phyloP scores from a whole-genome alignment of 768 basidiomycete species.

The Termitomyces sp. region DNA sequence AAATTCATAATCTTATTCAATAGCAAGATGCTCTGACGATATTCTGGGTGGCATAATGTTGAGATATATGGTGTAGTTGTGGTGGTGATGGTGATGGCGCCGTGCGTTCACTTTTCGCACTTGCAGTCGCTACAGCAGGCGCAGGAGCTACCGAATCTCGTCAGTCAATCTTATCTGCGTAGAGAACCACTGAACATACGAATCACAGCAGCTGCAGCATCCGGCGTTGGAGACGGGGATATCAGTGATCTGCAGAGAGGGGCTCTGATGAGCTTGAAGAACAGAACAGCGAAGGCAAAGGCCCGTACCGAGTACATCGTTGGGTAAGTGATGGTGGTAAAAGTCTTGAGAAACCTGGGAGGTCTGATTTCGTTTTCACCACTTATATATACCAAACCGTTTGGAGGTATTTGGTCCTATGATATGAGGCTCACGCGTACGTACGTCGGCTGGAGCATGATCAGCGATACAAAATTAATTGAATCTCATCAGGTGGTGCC shows the following conservation, averaged over 20 bases:
- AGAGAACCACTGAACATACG: not conserved
- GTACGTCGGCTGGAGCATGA: not conserved
- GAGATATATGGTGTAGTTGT: not conserved
- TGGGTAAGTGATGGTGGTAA: not conserved
- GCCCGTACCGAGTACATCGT: constrained; percentile 12
- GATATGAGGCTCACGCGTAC: not conserved
- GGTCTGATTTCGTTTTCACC: not conserved
- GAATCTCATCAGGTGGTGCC: not conserved
- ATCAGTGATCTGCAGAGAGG: constrained; percentile 3
- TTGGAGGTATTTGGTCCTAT: constrained; percentile 5
- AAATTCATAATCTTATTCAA: not conserved
- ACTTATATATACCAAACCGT: constrained; percentile 1
- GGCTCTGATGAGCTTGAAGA: not conserved
- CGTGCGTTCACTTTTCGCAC: constrained; percentile 3
- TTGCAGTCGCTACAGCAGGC: constrained; percentile 19
- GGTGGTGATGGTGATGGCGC: not conserved
- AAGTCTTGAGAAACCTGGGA: not conserved
- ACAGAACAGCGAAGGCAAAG: not conserved
- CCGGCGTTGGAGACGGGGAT: constrained; percentile 12
- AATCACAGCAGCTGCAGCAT: constrained; percentile 14
- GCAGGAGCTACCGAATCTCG: constrained; percentile 8
- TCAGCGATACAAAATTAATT: not conserved
- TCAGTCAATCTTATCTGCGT: not conserved
- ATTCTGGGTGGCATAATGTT: not conserved
- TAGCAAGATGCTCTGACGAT: not conserved